These are phyloP conservation scores for Aureoboletus auriporus DNA, from an alignment of 768 basidiomycete genomes.

Conservation along the genomic window DNA sequence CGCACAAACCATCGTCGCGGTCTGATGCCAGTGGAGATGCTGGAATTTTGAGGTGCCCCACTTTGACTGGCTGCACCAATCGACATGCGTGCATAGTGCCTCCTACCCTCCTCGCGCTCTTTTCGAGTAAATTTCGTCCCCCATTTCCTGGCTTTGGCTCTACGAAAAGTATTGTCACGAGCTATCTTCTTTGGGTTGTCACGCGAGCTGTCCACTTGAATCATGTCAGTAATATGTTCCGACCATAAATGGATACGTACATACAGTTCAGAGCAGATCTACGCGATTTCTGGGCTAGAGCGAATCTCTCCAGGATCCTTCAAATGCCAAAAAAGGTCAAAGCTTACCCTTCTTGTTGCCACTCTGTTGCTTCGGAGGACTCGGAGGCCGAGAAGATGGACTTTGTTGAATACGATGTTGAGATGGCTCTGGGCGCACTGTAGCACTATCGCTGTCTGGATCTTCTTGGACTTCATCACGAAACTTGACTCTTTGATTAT, in stretches of 20 bases:
- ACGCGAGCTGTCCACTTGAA: conserved; percentile 8
- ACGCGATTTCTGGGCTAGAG: conserved; percentile 9
- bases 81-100: conserved; percentile 18
- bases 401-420: conserved; percentile 1
- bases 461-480: background rate
- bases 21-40: background rate
- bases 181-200: conserved; percentile 5
- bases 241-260: background rate
- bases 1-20: conserved; percentile 15
- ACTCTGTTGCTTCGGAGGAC: conserved; percentile 1
- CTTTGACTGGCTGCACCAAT: conserved; percentile 9
- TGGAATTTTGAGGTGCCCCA: background rate
- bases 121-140: conserved; percentile 3
- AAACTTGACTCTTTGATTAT: conserved; percentile 12
- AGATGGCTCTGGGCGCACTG: conserved; percentile 8
- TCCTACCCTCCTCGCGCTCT: background rate
- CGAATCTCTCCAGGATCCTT: background rate
- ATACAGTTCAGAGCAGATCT: conserved; percentile 8
- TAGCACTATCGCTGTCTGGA: conserved; percentile 13
- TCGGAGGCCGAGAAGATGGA: background rate
- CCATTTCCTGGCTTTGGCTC: conserved; percentile 4
- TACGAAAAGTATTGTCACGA: background rate
- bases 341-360: conserved; percentile 7
- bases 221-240: background rate
- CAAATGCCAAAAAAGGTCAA: background rate